Base-by-base conservation (phyloP, 805 yeast species). In the Nakazawaea sp. region DNA sequence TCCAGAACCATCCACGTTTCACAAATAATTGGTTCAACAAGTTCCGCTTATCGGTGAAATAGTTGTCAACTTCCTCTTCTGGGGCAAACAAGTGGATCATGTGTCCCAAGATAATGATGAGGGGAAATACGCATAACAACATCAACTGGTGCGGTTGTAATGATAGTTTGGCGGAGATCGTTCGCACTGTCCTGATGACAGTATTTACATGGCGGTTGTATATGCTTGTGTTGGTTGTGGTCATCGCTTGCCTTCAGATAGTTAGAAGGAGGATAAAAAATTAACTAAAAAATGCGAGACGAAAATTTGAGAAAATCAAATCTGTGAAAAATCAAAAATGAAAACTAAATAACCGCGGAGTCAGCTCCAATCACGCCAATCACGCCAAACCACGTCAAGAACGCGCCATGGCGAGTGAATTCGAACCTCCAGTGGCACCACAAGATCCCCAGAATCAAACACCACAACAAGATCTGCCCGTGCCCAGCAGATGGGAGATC, bases 1-100 rank as follows among this genome's bases (percentile, higher is more conserved):
- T 88, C 97, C 97, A 92, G 12, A 75, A 67, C 97, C 97, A 92
- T 2, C 97, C 97, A 18, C 68, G 70, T 50, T 90, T 92, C 27
- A 90, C 96, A 53, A 92, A 85, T 5, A 70, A 32, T 16, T 68
- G 69, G 56, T 90, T 90, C 43, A 89, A 52, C 13, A 87, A 23
- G 52, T 86, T 87, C 35, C 72, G 68, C 59, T 85, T 87, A 39
- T 77, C 64, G 35, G 72, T 70, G 55, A 66, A 72, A 56, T 69
- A 71, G 45, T 68, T 64, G 57, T 64, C 55, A 20, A 70, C 63
- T 41, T 64, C 67, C 35, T 68, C 77, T 13, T 52, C 41, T 15
- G 70, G 72, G 5, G 78, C 62, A 18, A 61, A 47, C 18, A 52
- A 42, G 46, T 67, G 69, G 13, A 74, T 59, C 11, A 77, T 23